Base-by-base conservation (phyloP, 768 basidiomycete species). In the Termitomyces sp. region DNA sequence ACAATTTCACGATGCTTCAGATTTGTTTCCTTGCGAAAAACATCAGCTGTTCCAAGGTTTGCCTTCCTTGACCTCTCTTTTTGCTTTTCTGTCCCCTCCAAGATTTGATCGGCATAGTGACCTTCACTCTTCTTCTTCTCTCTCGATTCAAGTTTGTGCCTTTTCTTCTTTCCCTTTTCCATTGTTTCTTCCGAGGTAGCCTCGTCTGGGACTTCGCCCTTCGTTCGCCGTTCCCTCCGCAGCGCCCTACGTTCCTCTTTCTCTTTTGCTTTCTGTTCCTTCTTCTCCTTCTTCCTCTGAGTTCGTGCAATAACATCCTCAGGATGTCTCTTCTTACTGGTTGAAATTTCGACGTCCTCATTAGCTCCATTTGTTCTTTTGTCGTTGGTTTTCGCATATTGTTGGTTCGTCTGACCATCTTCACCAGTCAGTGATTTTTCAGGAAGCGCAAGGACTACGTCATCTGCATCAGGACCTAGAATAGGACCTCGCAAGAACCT, bases 401-500 rank as follows among this genome's bases (percentile, higher is more conserved):
- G 6, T 6, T 58, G 31, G 12, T 31, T 20, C 18, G 27, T 42
- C 41, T 39, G 52, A n/a, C 27, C 20, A 31, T 18, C 50, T 51
- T 51, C 39, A 20, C 7, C 6, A 4, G 18, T 4, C 45, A 20
- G 16, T 45, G 31, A 20, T 24, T 46, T 24, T 24, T 13, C 39
- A 54, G n/a, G 39, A 27, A 27, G 37, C 4, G 27, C 39, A 41
- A 11, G 64, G 51, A n/a, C n/a, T 63, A 61, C 20, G 53, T 64
- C 61, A 54, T 64, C 81, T 22, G 81, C 61, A 54, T 64, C 81
- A 24, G 81, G 81, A 2, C 81, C 82, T 18, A 92, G 70, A 36
- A 88, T 74, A 20, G 89, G 85, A 0, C 93, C 95, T 24, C 87
- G 83, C 67, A 88, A 90, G 70, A 97, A 96, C 58, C 79, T 78